Base-by-base conservation (phyloP, 495 filamentous ascomycete species). In the Glarea lozoyensis region DNA sequence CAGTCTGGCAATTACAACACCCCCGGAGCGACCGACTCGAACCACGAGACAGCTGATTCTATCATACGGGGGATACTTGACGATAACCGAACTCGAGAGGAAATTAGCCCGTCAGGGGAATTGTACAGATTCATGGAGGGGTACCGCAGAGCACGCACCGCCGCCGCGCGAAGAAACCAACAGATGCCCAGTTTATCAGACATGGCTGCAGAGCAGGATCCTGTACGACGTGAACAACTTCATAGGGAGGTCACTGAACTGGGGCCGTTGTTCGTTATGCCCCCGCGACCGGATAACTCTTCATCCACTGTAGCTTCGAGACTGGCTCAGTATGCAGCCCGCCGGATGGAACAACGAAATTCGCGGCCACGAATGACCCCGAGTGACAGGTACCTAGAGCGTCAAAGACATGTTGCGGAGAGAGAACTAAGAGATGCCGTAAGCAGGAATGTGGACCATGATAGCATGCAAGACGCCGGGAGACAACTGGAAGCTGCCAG, bases 1-100 rank as follows among this genome's bases (percentile, higher is more conserved):
- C 52, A 83, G 78, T 81, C 77, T 57, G 71, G 70, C 45, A 76
- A 78, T 60, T 70, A 70, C 55, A 70, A 76, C 56, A 68, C 70
- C 50, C 73, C 67, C 40, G 64, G 71, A 31, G 65, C 73, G 37
- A 69, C 69, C 41, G 69, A 64, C 40, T 65, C 48, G 42, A 44
- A 45, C 33, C 62, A 50, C 45, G 57, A 55, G 50, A 61, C 55
- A n/a, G 63, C 62, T 40, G 59, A 69, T 48, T 64, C 62, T 30
- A 65, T 63, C 17, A 49, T 57, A 15, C 49, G 50, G 20, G 63
- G 46, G 37, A 60, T 64, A 29, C 55, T 66, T 55, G 57, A 70
- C 57, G 60, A 59, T 42, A 56, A 53, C 49, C 56, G 48, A 34
- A 41, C 56, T 5, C 42, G 56, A 10, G 52, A 58, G 49, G 51